Percentiles rank a stretch among this genome's conserved stretches.
Conservation (phyloP, 306 rosid species). For the Leucaena leucocephala region DNA sequence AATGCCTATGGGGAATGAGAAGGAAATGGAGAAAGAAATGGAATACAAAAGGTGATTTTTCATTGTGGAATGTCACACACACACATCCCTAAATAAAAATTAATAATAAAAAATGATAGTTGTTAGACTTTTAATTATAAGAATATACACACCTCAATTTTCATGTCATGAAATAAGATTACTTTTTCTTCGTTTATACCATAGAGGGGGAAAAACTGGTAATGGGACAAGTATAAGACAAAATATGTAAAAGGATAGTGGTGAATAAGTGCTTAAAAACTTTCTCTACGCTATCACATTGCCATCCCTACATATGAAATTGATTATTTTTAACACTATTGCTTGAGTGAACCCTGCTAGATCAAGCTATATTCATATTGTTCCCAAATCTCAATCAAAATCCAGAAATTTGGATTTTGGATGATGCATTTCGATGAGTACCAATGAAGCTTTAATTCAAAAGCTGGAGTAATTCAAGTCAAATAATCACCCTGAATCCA, state of each 20-base stretch:
- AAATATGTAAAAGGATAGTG: neutral
- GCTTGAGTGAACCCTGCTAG: neutral
- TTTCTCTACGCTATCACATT: neutral
- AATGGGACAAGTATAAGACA: neutral
- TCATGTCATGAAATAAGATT: neutral
- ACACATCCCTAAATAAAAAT: neutral
- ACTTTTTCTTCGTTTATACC: neutral
- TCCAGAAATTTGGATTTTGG: conserved; percentile 17
- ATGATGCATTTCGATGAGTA: neutral
- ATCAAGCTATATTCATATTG: conserved; percentile 5
- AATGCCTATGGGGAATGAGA: neutral
- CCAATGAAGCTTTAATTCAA: neutral
- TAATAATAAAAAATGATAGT: neutral
- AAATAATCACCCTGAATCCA: neutral
- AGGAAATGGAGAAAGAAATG: neutral
- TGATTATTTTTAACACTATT: neutral
- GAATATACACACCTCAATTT: neutral
- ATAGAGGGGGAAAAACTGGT: neutral
- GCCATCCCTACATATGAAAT: neutral
- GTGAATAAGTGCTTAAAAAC: neutral
- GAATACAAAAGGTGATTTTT: neutral
- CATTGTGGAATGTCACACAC: neutral
- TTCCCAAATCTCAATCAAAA: neutral
- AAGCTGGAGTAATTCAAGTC: conserved; percentile 19
- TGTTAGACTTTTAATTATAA: neutral